Evolutionary conservation across 768 basidiomycete genomes (phyloP).

Genomic region (Punctularia strigosozonata): DNA sequence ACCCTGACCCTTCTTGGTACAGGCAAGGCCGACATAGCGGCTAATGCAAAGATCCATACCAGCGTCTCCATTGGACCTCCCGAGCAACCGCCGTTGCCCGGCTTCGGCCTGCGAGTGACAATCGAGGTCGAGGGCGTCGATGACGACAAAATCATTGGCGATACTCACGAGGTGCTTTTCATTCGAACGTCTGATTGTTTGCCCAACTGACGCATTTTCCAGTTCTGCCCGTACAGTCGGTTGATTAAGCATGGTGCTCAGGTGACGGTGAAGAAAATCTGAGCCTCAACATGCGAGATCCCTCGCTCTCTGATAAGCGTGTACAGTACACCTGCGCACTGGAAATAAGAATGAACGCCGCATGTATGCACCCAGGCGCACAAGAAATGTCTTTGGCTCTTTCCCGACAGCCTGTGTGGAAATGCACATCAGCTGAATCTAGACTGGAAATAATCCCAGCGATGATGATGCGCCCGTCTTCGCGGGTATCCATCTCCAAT

Average conservation of each 20-base stretch:
- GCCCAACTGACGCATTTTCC: not conserved
- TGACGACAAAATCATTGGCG: constrained; percentile 7
- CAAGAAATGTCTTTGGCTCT: too few relatives aligned
- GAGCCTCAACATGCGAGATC: too few relatives aligned
- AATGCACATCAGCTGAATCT: too few relatives aligned
- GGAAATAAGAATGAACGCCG: too few relatives aligned
- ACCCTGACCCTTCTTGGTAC: too few relatives aligned
- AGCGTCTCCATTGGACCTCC: constrained; percentile 8
- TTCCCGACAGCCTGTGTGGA: too few relatives aligned
- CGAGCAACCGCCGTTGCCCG: constrained; percentile 2
- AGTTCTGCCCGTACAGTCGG: constrained; percentile 4
- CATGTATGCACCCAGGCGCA: too few relatives aligned
- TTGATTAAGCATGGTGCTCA: not conserved
- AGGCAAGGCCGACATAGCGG: constrained; percentile 1
- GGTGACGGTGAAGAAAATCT: not conserved
- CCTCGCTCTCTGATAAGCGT: too few relatives aligned
- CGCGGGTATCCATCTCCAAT: too few relatives aligned
- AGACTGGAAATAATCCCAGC: too few relatives aligned
- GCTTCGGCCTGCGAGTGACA: constrained; percentile 10
- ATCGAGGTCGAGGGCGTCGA: constrained; percentile 9
- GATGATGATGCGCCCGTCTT: too few relatives aligned
- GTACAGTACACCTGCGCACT: too few relatives aligned
- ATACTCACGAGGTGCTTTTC: constrained; percentile 8
- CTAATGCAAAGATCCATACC: constrained; percentile 8
- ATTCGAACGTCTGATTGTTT: not conserved